phyloP scores from a whole-genome alignment of 1,139 yeast genomes.

The Debaryomycetaceae sp. region DNA sequence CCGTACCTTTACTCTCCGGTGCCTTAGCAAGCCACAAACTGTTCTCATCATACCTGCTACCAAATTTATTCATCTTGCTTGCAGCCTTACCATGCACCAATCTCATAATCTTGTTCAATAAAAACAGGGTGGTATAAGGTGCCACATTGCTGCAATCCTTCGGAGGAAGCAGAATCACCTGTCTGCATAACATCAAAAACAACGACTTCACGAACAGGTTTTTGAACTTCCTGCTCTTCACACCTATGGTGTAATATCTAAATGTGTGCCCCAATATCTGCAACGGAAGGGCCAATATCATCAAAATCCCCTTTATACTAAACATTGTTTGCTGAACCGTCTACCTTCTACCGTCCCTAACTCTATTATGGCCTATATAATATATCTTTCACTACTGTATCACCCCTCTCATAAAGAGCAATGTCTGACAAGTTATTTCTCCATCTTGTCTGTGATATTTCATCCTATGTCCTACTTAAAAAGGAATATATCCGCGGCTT shows the following conservation, averaged over 20 bases:
- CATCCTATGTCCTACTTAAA: too few species aligned
- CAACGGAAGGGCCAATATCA: not conserved
- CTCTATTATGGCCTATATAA: too few species aligned
- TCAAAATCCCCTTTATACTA: not conserved
- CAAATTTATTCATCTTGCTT: conserved; percentile 25
- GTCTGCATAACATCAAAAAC: not conserved
- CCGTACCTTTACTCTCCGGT: conserved; percentile 21
- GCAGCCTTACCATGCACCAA: not conserved
- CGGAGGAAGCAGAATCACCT: not conserved
- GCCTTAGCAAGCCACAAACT: conserved; percentile 38
- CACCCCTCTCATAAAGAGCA: too few species aligned
- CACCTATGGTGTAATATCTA: not conserved
- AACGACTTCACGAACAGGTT: not conserved
- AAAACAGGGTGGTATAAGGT: not conserved
- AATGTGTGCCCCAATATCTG: not conserved
- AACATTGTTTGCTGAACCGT: too few species aligned
- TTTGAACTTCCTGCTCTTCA: not conserved
- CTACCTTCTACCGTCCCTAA: too few species aligned
- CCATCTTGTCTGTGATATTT: too few species aligned
- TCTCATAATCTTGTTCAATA: not conserved
- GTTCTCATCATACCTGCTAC: conserved; percentile 29
- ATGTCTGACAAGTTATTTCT: too few species aligned
- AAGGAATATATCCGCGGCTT: too few species aligned
- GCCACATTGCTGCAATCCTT: not conserved
- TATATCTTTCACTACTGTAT: too few species aligned